Percentiles rank a stretch among this genome's conserved stretches.
These are phyloP conservation scores for Ganoderma multipileum DNA, from an alignment of 1,284 basidiomycete species.

Conservation along the genomic window DNA sequence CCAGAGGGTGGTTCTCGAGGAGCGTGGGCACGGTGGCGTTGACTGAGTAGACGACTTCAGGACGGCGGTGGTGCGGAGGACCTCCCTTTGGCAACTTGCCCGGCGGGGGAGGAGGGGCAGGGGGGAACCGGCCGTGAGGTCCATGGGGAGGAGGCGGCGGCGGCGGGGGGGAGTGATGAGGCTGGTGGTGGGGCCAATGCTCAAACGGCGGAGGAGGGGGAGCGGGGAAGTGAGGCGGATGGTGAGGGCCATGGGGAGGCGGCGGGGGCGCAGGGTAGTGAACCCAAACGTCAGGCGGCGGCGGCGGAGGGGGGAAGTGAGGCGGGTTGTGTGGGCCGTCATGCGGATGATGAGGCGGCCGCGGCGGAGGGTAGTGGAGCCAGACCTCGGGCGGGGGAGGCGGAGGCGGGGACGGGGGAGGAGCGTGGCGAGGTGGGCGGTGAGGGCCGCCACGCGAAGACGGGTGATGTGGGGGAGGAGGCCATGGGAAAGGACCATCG, in stretches of 20 bases:
- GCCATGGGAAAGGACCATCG: not conserved
- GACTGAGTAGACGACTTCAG: slow-evolving; percentile 49
- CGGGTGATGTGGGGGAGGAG: not conserved
- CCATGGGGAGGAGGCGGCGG: slow-evolving; percentile 3
- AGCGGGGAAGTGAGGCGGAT: not conserved
- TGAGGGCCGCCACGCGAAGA: slow-evolving; percentile 2
- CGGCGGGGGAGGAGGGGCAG: slow-evolving; percentile 8
- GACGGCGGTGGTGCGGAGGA: slow-evolving; percentile 31
- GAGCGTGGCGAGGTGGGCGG: slow-evolving; percentile 2
- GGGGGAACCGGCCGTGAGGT: slow-evolving; percentile 6
- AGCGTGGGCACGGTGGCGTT: slow-evolving; percentile 57
- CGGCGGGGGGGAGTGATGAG: not conserved
- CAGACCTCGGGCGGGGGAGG: slow-evolving; percentile 6
- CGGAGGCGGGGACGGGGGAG: slow-evolving; percentile 3
- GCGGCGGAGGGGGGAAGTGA: slow-evolving; percentile 3
- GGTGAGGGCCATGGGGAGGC: slow-evolving; percentile 1
- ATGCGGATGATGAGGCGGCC: not conserved
- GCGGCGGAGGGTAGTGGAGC: slow-evolving; percentile 1
- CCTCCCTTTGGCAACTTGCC: not conserved
- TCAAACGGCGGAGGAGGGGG: slow-evolving; percentile 3
- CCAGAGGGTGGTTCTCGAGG: slow-evolving; percentile 54
- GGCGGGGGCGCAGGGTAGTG: not conserved
- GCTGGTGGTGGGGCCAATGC: not conserved
- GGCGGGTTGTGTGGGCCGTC: not conserved
- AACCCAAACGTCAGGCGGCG: slow-evolving; percentile 3